Evolutionary conservation across 306 rosid genomes (phyloP), one percentile per base, ranked within the genome.

Genomic region (Sicyos edulis): DNA sequence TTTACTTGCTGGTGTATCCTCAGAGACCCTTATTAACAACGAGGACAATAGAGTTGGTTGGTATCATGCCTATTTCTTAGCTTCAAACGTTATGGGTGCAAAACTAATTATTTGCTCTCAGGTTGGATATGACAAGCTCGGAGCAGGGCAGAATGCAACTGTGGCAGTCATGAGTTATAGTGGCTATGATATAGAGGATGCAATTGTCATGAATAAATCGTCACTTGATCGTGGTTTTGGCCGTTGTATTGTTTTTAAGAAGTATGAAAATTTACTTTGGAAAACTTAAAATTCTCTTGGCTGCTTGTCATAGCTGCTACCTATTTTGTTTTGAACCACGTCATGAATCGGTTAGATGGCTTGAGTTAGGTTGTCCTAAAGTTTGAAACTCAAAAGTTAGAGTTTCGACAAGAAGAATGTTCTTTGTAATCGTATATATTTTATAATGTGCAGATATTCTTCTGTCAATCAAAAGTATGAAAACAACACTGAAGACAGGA

Each of bases 191-290:
- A 92, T 92, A 68, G 98, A 92, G 85, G 98, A 92, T 84, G 98
- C 96, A 37, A 92, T 92, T 42, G 98, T 92, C 78, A 92, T 92
- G 98, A 92, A 92, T 80, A 92, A 90, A 86, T 79, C 98, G 51
- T 90, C 98, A 64, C 92, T 92, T 45, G 98, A 90, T 80, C 96
- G 96, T 42, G 98, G 98, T n/a, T 92, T 92, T 88, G 98, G 98
- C 59, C 98, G 98, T 67, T 92, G 98, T 77, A 92, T 92, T 56
- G 92, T 88, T 77, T 86, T 88, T 92, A 92, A 92, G 77, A 90
- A 83, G 92, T 86, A 80, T 22, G 54, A 15, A 50, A 53, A n/a
- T 21, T 70, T 56, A 71, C 42, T 54, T 52, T 54, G 37, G 78
- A 10, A 60, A 73, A 60, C 80, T 80, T 72, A 74, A 74, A 42